Conservation (phyloP, 2,329 filamentous ascomycete species). For the Peltaster fructicola region DNA sequence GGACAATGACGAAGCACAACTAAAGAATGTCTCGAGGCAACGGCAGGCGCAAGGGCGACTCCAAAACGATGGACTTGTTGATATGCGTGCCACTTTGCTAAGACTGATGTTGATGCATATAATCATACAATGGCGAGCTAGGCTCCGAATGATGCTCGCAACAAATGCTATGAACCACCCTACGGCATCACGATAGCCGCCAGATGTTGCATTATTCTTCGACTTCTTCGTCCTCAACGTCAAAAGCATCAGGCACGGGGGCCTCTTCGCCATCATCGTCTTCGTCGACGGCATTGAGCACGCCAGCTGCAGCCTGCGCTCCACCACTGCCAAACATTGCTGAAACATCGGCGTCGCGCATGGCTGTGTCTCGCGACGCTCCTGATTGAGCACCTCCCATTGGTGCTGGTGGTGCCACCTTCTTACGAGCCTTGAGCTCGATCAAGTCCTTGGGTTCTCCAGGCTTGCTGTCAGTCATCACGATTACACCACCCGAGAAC, state of each 20-base stretch:
- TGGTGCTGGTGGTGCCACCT: conserved; percentile 28
- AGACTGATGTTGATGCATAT: too few species aligned
- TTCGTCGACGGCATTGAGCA: conserved; percentile 76
- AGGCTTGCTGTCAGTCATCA: conserved; percentile 73
- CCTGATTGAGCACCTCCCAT: conserved; percentile 16
- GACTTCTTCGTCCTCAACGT: conserved; percentile 52
- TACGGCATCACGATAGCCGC: background rate
- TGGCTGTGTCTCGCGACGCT: conserved; percentile 16
- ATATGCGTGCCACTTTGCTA: too few species aligned
- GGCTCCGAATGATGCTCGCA: too few species aligned
- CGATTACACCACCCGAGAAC: conserved; percentile 83
- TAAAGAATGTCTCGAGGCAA: too few species aligned
- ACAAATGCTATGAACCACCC: too few species aligned
- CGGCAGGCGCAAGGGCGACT: too few species aligned
- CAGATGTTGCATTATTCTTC: conserved; percentile 16
- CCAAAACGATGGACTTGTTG: too few species aligned
- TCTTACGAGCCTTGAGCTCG: conserved; percentile 84
- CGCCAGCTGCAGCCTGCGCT: conserved; percentile 41
- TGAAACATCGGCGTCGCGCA: conserved; percentile 10
- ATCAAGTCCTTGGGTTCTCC: conserved; percentile 63
- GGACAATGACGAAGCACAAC: too few species aligned
- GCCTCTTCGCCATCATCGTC: conserved; percentile 62
- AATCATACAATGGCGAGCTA: too few species aligned
- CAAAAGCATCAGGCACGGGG: conserved; percentile 51
- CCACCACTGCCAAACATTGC: conserved; percentile 8